phyloP scores from a whole-genome alignment of 345 rosid genomes.

The Brassica carinata region DNA sequence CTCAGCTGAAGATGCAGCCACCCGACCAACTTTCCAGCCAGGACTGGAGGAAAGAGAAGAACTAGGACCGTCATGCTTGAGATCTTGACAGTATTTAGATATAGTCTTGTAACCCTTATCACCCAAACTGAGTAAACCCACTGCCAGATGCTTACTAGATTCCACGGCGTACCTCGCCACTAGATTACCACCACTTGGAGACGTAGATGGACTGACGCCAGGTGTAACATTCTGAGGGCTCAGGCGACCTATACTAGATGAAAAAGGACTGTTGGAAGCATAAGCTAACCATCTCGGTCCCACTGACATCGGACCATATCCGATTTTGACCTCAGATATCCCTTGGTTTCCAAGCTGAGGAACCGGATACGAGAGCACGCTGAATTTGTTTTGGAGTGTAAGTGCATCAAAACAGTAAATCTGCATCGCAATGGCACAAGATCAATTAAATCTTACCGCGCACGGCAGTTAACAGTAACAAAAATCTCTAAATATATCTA shows the following conservation, averaged over 20 bases:
- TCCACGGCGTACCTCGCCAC: conserved; percentile 98
- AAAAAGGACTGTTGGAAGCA: conserved; percentile 80
- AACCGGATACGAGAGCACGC: conserved; percentile 89
- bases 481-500: too few relatives aligned
- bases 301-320: conserved; percentile 97
- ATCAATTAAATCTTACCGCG: not conserved
- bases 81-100: conserved; percentile 85
- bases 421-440: conserved; percentile 50
- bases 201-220: conserved; percentile 93
- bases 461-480: too few relatives aligned
- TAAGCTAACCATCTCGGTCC: conserved; percentile 98
- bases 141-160: conserved; percentile 87
- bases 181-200: conserved; percentile 80
- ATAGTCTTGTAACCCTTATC: conserved; percentile 88
- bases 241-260: conserved; percentile 75
- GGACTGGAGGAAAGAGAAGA: conserved; percentile 68
- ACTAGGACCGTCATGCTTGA: conserved; percentile 70
- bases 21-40: conserved; percentile 81
- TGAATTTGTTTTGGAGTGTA: conserved; percentile 90
- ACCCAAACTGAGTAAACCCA: conserved; percentile 83
- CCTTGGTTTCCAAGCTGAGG: conserved; percentile 90
- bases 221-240: conserved; percentile 96
- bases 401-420: conserved; percentile 94
- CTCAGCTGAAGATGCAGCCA: conserved; percentile 53
- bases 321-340: conserved; percentile 54